Evolutionary conservation across 805 yeast species (phyloP).

Genomic region (Barnettozyma pratensis): DNA sequence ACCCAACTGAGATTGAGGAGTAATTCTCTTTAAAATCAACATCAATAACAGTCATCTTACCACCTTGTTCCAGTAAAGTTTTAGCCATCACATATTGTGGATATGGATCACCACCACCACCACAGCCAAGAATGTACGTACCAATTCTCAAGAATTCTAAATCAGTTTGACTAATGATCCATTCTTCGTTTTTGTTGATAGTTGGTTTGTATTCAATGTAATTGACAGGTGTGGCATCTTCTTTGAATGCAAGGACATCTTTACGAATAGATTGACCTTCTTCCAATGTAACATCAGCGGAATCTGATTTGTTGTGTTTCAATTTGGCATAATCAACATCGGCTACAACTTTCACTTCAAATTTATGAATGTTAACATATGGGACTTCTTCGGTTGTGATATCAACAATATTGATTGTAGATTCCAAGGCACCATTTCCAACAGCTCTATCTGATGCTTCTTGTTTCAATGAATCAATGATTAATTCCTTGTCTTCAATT

Average conservation of each 20-base stretch:
- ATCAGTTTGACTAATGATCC: constrained; percentile 27
- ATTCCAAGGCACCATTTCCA: constrained; percentile 25
- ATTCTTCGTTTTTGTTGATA: constrained; percentile 21
- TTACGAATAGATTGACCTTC: constrained; percentile 16
- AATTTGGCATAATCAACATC: constrained; percentile 20
- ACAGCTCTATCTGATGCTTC: constrained; percentile 20
- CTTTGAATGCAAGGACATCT: constrained; percentile 16
- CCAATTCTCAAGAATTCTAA: constrained; percentile 38
- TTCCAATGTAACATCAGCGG: constrained; percentile 4
- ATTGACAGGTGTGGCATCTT: constrained; percentile 20
- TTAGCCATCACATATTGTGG: constrained; percentile 32
- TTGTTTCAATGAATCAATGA: constrained; percentile 18
- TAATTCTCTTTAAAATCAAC: constrained; percentile 28
- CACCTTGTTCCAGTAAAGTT: constrained; percentile 32
- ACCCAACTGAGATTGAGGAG: constrained; percentile 29
- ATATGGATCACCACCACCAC: constrained; percentile 49
- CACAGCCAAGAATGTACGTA: constrained; percentile 43
- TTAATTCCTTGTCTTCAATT: constrained; percentile 15
- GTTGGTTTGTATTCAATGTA: constrained; percentile 17
- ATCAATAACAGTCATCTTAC: constrained; percentile 31
- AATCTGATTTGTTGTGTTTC: constrained; percentile 5
- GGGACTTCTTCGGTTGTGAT: constrained; percentile 25
- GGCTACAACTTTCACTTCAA: constrained; percentile 17
- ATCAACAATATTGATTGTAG: constrained; percentile 22
- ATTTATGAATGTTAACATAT: constrained; percentile 26